Percentiles rank a stretch among this genome's conserved stretches.
Evolutionary conservation across 2,329 filamentous ascomycete species (phyloP).

Genomic region (Colletotrichum sp.): DNA sequence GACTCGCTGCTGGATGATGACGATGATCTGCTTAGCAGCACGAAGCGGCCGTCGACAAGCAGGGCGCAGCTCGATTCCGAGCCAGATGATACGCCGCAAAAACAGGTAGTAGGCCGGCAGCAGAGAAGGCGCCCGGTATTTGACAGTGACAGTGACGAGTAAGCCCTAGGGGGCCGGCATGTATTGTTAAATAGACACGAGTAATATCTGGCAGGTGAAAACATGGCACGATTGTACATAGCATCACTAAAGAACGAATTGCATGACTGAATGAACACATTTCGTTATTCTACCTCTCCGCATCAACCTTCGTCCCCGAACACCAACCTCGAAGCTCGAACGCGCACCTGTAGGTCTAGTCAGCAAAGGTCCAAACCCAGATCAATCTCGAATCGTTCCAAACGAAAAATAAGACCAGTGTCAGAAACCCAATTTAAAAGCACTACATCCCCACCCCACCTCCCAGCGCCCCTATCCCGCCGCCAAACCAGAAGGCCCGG

Average conservation of each 20-base stretch:
- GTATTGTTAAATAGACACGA: background rate
- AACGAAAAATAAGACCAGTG: slow-evolving; percentile 14
- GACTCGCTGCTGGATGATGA: slow-evolving; percentile 26
- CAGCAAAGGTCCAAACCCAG: background rate
- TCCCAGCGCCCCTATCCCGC: slow-evolving; percentile 30
- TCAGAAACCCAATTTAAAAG: slow-evolving; percentile 54
- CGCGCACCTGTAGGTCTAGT: background rate
- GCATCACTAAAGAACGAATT: background rate
- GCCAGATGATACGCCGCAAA: background rate
- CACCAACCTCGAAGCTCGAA: background rate
- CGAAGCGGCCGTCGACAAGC: background rate
- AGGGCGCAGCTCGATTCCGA: background rate
- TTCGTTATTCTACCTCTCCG: background rate
- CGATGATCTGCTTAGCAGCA: background rate
- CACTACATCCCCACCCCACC: slow-evolving; percentile 44
- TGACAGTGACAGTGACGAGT: slow-evolving; percentile 29
- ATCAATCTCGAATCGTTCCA: background rate
- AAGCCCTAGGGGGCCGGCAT: background rate
- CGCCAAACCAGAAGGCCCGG: too few relatives aligned
- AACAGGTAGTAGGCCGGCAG: background rate
- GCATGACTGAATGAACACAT: slow-evolving; percentile 12
- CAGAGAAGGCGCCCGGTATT: slow-evolving; percentile 16
- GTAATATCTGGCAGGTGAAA: background rate
- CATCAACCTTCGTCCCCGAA: background rate
- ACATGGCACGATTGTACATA: background rate